Evolutionary conservation across 345 rosid genomes (phyloP), one percentile per base, ranked within the genome.

Genomic region (Citrus reticulata): DNA sequence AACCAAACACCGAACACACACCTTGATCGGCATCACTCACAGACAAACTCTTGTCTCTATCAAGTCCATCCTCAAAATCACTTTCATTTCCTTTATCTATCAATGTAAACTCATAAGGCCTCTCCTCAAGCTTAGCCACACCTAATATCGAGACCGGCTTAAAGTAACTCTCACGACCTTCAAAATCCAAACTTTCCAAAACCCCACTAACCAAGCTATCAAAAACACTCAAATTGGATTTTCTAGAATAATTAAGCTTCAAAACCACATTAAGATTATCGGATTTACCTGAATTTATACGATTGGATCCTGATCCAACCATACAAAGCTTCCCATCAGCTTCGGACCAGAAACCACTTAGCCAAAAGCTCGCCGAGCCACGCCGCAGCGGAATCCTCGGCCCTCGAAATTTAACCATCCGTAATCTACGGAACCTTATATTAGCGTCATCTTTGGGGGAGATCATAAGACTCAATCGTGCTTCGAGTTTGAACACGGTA

Each of bases 281-380:
- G 20, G 78, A 73, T 71, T 42, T 80, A 64, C 93, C 91, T 35
- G 78, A 78, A 77, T 74, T 76, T 6, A 61, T 68, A 19, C 57
- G 49, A 49, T 68, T 76, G 69, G 79, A 60, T 20, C 89, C 87
- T 74, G 98, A 91, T 89, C 98, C 98, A 37, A 95, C 91, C 96
- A 92, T 84, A 85, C 99, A 95, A 39, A 93, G 89, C 83, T 81
- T 86, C 77, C 96, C 95, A n/a, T 87, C 82, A 68, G 89, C 79
- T 81, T 88, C 84, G 4, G 93, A 89, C 99, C 93, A 90, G 78
- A 84, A 91, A 69, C 99, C 99, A 71, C 68, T 82, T 3, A 95
- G 81, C 20, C 78, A 77, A 78, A 95, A 93, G 30, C 74, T 73
- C 27, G 40, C 82, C 20, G 75, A 67, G 1, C 77, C 85, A 42